Evolutionary conservation across 164 flowering plant genomes (phyloP).

Genomic region (Aristolochia californica): DNA sequence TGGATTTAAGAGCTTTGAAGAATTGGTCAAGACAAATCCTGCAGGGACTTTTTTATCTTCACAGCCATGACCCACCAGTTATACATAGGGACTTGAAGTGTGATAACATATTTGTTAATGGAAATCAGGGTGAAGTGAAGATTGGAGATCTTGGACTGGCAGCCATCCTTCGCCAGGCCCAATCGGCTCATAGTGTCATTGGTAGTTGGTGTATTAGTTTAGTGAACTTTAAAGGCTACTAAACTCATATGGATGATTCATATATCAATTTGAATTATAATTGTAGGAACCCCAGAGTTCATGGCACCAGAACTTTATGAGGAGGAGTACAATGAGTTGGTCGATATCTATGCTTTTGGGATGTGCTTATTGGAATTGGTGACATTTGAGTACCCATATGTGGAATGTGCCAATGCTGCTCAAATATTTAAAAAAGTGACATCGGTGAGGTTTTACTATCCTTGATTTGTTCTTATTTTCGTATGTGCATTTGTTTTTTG

Average conservation of each 20-base stretch:
- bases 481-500: background rate
- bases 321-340: constrained; percentile 95
- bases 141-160: constrained; percentile 93
- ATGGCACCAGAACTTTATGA: constrained; percentile 99
- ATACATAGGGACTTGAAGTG: constrained; percentile 94
- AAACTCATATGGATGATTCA: background rate
- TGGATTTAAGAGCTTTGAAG: constrained; percentile 82
- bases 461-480: background rate
- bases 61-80: constrained; percentile 84
- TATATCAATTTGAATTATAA: constrained; percentile 1
- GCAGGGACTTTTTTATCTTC: constrained; percentile 79
- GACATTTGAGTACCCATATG: constrained; percentile 92
- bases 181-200: constrained; percentile 85
- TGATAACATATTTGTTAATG: constrained; percentile 91
- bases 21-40: constrained; percentile 97
- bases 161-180: constrained; percentile 65
- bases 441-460: constrained; percentile 39
- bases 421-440: constrained; percentile 94
- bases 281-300: constrained; percentile 86
- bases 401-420: constrained; percentile 89
- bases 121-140: constrained; percentile 92
- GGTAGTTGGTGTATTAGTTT: constrained; percentile 29
- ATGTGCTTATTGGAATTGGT: constrained; percentile 95
- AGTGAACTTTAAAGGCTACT: background rate
- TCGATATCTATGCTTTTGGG: constrained; percentile 96